phyloP scores from a whole-genome alignment of 495 filamentous ascomycete species.

The Tuber calosporum region DNA sequence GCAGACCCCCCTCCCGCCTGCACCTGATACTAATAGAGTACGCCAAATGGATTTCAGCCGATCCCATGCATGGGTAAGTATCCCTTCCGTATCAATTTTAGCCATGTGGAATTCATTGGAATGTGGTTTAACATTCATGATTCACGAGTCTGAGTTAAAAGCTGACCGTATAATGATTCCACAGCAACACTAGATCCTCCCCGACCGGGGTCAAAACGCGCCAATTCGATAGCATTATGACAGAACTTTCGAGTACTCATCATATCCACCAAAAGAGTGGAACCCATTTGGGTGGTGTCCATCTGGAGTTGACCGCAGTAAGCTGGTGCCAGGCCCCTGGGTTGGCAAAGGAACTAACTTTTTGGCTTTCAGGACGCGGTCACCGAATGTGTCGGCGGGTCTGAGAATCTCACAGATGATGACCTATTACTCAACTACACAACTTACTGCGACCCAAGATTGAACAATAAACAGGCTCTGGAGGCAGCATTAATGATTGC shows the following conservation, averaged over 20 bases:
- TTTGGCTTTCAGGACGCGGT: constrained; percentile 58
- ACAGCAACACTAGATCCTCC: constrained; percentile 61
- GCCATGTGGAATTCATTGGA: not conserved
- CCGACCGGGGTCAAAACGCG: constrained; percentile 72
- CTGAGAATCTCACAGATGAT: constrained; percentile 76
- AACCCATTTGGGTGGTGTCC: constrained; percentile 84
- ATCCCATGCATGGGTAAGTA: constrained; percentile 86
- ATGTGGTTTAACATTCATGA: not conserved
- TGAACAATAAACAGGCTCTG: constrained; percentile 96
- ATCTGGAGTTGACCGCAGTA: constrained; percentile 80
- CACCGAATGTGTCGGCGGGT: constrained; percentile 91
- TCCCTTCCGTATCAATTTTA: not conserved
- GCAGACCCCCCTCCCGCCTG: not conserved
- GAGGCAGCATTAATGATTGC: constrained; percentile 92
- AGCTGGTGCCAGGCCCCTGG: constrained; percentile 4
- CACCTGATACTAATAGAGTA: constrained; percentile 3
- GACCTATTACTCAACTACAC: constrained; percentile 83
- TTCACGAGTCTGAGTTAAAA: not conserved
- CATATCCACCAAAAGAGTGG: constrained; percentile 73
- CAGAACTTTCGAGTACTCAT: constrained; percentile 70
- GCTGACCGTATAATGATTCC: not conserved
- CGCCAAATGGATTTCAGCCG: constrained; percentile 45
- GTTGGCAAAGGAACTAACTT: not conserved
- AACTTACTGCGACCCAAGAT: constrained; percentile 85
- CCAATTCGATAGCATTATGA: constrained; percentile 75